phyloP scores from a whole-genome alignment of 1,139 yeast genomes.

The Saccharomycopsis phalli region DNA sequence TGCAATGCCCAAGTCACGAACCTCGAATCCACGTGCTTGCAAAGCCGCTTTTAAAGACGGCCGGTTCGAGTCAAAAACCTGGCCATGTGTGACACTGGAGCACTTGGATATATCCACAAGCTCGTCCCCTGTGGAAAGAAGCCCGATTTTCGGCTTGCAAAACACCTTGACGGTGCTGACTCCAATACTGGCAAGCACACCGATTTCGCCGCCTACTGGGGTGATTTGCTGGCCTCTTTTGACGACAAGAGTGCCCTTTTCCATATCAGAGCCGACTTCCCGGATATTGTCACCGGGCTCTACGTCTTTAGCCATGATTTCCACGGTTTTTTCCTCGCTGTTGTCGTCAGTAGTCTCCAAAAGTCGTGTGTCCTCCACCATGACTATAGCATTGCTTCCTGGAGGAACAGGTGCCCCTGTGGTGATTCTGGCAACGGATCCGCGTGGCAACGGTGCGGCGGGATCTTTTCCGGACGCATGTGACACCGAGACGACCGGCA shows the following conservation, averaged over 20 bases:
- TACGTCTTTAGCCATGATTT: conserved; percentile 30
- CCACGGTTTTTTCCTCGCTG: conserved; percentile 31
- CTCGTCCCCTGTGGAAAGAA: conserved; percentile 44
- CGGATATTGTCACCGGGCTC: conserved; percentile 35
- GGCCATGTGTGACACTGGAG: too few species aligned
- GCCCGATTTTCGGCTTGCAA: conserved; percentile 35
- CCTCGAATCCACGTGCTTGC: conserved; percentile 28
- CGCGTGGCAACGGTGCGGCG: conserved; percentile 23
- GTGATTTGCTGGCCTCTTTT: conserved; percentile 30
- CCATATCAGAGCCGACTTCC: conserved; percentile 37
- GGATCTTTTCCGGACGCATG: conserved; percentile 29
- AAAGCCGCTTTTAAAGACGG: conserved; percentile 34
- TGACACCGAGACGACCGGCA: conserved; percentile 32
- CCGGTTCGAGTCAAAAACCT: conserved; percentile 41
- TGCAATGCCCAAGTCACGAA: conserved; percentile 37
- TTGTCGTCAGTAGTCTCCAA: conserved; percentile 28
- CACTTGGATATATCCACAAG: conserved; percentile 30
- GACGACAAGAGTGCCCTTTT: conserved; percentile 30
- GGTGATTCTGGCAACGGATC: conserved; percentile 36
- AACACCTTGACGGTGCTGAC: conserved; percentile 29
- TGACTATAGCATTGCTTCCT: conserved; percentile 43
- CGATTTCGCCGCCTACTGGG: conserved; percentile 39
- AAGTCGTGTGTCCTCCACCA: conserved; percentile 41
- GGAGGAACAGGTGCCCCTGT: conserved; percentile 46
- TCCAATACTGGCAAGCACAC: conserved; percentile 38